Percentiles rank a stretch among this genome's conserved stretches.
These are phyloP conservation scores for Arabidopsis hybrid DNA, from an alignment of 441 rosid species.

Conservation along the genomic window DNA sequence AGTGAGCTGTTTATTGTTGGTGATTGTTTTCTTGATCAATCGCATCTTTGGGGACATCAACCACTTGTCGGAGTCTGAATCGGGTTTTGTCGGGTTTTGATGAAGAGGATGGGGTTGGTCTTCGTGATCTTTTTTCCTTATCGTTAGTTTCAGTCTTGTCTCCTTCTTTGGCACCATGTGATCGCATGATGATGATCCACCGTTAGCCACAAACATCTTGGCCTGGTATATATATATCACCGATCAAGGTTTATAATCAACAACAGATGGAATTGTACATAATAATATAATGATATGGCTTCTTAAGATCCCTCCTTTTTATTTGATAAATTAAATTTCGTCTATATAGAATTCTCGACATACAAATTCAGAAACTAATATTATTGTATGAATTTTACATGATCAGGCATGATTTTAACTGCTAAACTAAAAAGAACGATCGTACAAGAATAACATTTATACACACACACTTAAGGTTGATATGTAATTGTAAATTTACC, in stretches of 20 bases:
- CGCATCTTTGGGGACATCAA: constrained; percentile 87
- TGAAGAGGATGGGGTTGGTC: constrained; percentile 45
- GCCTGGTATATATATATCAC: constrained; percentile 47
- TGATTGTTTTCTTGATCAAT: constrained; percentile 77
- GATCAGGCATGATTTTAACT: constrained; percentile 5
- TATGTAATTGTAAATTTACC: constrained; percentile 27
- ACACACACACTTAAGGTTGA: constrained; percentile 13
- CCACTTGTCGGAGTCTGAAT: constrained; percentile 59
- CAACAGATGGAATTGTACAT: not conserved
- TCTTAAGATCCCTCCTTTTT: not conserved
- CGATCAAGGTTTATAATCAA: constrained; percentile 15
- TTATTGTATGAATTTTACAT: not conserved
- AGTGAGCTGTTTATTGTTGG: constrained; percentile 38
- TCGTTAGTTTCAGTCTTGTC: constrained; percentile 51
- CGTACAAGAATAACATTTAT: not conserved
- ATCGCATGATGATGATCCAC: constrained; percentile 54
- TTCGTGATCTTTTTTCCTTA: constrained; percentile 57
- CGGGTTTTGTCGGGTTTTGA: constrained; percentile 45
- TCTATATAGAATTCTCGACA: not conserved
- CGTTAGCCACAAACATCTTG: constrained; percentile 44
- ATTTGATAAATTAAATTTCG: not conserved
- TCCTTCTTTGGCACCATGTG: constrained; percentile 46
- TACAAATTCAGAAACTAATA: not conserved
- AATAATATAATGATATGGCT: not conserved
- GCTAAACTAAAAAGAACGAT: not conserved